A percentile compares a stretch with the other conserved stretches of the same genome.
These are phyloP conservation scores for Alectoria sarmentosa DNA, from an alignment of 495 filamentous ascomycete genomes.

Conservation along the genomic window DNA sequence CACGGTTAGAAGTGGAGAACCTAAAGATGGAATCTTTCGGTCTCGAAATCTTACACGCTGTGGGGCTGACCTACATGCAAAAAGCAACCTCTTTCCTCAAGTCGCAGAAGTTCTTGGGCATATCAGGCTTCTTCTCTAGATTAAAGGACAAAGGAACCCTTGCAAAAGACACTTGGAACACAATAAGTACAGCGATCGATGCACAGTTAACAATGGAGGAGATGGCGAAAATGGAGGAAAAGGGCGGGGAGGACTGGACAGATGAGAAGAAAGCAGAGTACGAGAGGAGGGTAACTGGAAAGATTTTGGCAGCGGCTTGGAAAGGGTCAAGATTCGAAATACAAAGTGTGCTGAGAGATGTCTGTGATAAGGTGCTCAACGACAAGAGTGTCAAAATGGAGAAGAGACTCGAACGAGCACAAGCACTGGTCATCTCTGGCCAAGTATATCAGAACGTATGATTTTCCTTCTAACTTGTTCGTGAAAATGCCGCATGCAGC, in stretches of 20 bases:
- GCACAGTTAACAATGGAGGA: constrained; percentile 98
- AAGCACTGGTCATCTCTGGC: constrained; percentile 80
- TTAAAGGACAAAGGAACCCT: constrained; percentile 96
- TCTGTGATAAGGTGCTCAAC: constrained; percentile 62
- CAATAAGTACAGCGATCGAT: constrained; percentile 94
- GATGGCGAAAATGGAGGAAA: constrained; percentile 94
- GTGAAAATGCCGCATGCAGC: neutral
- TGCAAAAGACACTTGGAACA: constrained; percentile 97
- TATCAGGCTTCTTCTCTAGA: constrained; percentile 86
- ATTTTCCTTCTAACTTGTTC: neutral
- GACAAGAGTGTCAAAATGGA: constrained; percentile 77
- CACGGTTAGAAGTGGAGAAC: constrained; percentile 90
- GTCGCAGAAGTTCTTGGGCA: constrained; percentile 92
- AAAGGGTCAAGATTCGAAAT: constrained; percentile 97
- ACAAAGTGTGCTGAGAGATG: constrained; percentile 87
- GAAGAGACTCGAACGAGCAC: constrained; percentile 85
- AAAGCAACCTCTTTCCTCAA: constrained; percentile 86
- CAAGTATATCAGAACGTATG: constrained; percentile 82
- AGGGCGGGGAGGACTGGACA: constrained; percentile 95
- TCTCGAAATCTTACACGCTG: constrained; percentile 92
- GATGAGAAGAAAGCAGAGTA: constrained; percentile 98
- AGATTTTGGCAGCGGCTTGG: constrained; percentile 98
- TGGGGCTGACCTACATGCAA: constrained; percentile 79
- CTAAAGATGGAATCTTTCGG: constrained; percentile 99
- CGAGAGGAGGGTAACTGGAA: constrained; percentile 89